Base-by-base conservation (phyloP, 768 basidiomycete species). In the Suillus variegatus region DNA sequence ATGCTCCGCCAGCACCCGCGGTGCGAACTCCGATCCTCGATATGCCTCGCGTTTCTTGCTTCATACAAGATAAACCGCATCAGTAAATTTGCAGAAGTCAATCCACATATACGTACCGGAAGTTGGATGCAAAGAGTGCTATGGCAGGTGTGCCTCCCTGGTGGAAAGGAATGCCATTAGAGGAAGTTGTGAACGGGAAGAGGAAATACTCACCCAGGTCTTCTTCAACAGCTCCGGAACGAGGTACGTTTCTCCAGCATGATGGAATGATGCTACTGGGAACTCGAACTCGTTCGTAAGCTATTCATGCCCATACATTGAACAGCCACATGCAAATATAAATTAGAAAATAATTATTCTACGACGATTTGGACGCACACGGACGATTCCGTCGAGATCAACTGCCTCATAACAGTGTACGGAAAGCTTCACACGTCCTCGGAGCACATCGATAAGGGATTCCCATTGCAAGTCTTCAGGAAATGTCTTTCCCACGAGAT, bases 281-380 rank as follows among this genome's bases (percentile, higher is more conserved):
- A 93, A 93, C 69, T 89, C 83, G 83, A 94, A 95, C 73, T 95
- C 93, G 71, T 95, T 92, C 41, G 91, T 86, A 43, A 94, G 81
- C 85, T 92, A 66, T 22, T 44, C 7, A 28, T 5, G 49, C 2
- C 6, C 38, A 62, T 64, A 10, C 43, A 25, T 35, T 35, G 36
- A 18, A 25, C 38, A 38, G 13, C 6, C 20, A 51, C 20, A 20
- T 36, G 4, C 41, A 35, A 46, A 51, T 46, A 36, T 63, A 40
- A 40, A 40, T 28, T 12, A 51, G 7, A 47, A 38, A 32, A 32
- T 0, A 32, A 32, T 32, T 32, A 32, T 32, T 32, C 32, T 32
- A 32, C 1, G 32, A 32, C 1, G 6, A 32, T 32, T 32, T 32
- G 32, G 1, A 32, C 6, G 32, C 32, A 91, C 91, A 68, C 91